Evolutionary conservation across 2,329 filamentous ascomycete species (phyloP).

Genomic region (Colletotrichum aenigma): DNA sequence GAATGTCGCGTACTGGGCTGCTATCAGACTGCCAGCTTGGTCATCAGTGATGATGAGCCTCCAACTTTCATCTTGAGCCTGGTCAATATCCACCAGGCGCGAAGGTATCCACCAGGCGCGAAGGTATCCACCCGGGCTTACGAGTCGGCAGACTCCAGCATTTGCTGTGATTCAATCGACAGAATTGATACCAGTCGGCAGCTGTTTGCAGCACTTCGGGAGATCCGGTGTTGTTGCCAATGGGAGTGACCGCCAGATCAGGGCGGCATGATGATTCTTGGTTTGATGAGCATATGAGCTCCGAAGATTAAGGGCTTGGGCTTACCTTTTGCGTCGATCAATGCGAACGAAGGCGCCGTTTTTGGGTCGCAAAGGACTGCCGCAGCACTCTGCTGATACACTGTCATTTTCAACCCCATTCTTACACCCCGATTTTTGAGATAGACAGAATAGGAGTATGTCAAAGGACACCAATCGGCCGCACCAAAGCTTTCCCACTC

Average conservation of each 20-base stretch:
- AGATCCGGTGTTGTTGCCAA: not conserved
- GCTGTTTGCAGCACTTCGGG: not conserved
- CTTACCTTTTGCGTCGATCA: not conserved
- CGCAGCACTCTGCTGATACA: not conserved
- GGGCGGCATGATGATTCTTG: too few relatives aligned
- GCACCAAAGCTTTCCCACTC: not conserved
- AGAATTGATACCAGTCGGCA: not conserved
- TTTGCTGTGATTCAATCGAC: not conserved
- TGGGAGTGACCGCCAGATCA: not conserved
- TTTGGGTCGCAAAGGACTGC: not conserved
- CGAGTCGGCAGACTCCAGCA: not conserved
- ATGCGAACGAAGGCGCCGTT: fast-evolving
- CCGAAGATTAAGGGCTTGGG: not conserved
- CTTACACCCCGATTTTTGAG: fast-evolving
- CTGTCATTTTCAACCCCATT: fast-evolving
- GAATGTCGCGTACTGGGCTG: not conserved
- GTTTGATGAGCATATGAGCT: not conserved
- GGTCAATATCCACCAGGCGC: not conserved
- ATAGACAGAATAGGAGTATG: not conserved
- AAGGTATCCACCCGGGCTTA: not conserved
- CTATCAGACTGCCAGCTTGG: not conserved
- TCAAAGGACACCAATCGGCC: not conserved
- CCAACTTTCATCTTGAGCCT: not conserved
- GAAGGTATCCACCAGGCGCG: not conserved
- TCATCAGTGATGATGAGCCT: not conserved